phyloP scores from a whole-genome alignment of 768 basidiomycete species.

The Butyriboletus loyo region DNA sequence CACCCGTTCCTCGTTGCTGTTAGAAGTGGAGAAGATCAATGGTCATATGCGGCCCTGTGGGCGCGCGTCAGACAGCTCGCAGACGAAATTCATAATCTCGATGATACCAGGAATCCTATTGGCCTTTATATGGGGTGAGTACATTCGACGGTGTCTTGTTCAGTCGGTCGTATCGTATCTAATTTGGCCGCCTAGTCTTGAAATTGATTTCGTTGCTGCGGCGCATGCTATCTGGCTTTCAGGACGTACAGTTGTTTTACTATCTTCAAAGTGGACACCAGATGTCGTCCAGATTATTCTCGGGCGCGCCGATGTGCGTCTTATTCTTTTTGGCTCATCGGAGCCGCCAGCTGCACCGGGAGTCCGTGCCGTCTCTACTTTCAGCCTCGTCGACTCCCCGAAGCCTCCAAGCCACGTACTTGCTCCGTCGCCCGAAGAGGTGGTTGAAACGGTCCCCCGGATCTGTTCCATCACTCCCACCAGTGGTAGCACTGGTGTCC shows the following conservation, averaged over 20 bases:
- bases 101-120: conserved; percentile 21
- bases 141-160: not conserved
- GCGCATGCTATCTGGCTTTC: conserved; percentile 31
- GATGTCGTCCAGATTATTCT: conserved; percentile 22
- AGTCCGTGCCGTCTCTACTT: conserved; percentile 20
- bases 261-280: conserved; percentile 25
- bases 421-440: conserved; percentile 15
- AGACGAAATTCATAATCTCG: conserved; percentile 21
- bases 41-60: conserved; percentile 31
- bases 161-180: not conserved
- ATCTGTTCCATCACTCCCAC: conserved; percentile 19
- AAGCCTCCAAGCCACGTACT: conserved; percentile 8
- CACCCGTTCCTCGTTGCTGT: conserved; percentile 22
- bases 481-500: conserved; percentile 24
- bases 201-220: conserved; percentile 27
- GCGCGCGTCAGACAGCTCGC: conserved; percentile 27
- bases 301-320: conserved; percentile 19
- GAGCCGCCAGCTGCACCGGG: conserved; percentile 8
- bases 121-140: conserved; percentile 26
- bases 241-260: conserved; percentile 27
- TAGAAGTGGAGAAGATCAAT: conserved; percentile 15
- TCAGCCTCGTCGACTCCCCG: conserved; percentile 9
- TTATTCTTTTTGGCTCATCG: conserved; percentile 20
- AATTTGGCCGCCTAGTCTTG: conserved; percentile 15
- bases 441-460: conserved; percentile 10